phyloP scores from a whole-genome alignment of 306 rosid genomes.

The Alnus glutinosa region DNA sequence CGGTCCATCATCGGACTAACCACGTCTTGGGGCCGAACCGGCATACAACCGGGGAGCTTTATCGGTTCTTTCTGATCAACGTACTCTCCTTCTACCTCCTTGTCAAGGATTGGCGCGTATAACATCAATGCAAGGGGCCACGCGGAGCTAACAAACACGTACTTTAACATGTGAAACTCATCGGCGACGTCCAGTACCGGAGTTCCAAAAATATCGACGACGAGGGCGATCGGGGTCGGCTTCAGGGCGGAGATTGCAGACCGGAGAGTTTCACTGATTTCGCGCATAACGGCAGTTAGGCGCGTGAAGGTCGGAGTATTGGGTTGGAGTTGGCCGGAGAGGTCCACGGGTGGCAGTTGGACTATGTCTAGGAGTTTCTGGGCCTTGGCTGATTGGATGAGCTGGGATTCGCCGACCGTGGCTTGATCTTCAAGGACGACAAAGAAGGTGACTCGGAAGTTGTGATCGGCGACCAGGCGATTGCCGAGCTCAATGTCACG shows the following conservation, averaged over 20 bases:
- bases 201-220: conserved; percentile 4
- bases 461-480: not conserved
- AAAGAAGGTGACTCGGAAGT: not conserved
- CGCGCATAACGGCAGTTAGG: not conserved
- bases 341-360: not conserved
- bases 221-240: not conserved
- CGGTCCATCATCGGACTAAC: conserved; percentile 33
- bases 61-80: conserved; percentile 3
- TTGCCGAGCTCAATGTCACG: not conserved
- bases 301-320: not conserved
- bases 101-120: not conserved
- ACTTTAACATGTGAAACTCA: conserved; percentile 3
- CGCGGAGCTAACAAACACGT: not conserved
- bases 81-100: not conserved
- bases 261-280: not conserved
- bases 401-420: not conserved
- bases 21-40: conserved; percentile 42
- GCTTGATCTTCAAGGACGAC: not conserved
- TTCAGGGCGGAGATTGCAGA: not conserved
- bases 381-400: not conserved
- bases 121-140: not conserved
- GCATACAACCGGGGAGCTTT: conserved; percentile 1
- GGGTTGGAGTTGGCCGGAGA: not conserved
- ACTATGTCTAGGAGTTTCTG: conserved; percentile 2
- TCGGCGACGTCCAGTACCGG: not conserved